Conservation (phyloP, 2,329 filamentous ascomycete genomes). For the Thielaviopsis punctulata region DNA sequence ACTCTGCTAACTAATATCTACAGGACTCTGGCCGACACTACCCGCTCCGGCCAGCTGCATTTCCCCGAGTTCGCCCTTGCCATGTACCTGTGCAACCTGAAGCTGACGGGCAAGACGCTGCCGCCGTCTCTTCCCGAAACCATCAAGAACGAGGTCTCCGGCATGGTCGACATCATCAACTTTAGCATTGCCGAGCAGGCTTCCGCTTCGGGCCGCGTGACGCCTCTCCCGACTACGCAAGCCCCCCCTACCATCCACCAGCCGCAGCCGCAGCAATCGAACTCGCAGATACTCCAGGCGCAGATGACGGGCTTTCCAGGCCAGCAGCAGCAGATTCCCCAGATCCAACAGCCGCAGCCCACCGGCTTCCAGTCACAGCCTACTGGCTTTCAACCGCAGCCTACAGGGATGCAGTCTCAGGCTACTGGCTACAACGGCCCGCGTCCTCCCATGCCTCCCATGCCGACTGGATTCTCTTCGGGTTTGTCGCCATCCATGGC, state of each 20-base stretch:
- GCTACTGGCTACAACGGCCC: slow-evolving; percentile 55
- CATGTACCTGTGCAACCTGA: slow-evolving; percentile 97
- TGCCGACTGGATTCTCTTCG: slow-evolving; percentile 46
- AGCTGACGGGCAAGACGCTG: slow-evolving; percentile 69
- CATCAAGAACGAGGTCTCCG: slow-evolving; percentile 91
- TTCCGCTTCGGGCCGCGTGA: slow-evolving; percentile 27
- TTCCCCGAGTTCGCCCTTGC: slow-evolving; percentile 95
- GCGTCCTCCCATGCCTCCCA: slow-evolving; percentile 75
- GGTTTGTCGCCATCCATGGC: slow-evolving; percentile 44
- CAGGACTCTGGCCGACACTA: slow-evolving; percentile 86
- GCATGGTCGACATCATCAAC: slow-evolving; percentile 98
- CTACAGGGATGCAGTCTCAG: slow-evolving; percentile 44
- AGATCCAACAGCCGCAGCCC: slow-evolving; percentile 6
- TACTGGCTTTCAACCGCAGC: slow-evolving; percentile 28
- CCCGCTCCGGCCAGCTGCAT: slow-evolving; percentile 84
- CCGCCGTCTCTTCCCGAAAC: slow-evolving; percentile 62
- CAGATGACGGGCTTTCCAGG: slow-evolving; percentile 54
- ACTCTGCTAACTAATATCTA: slow-evolving; percentile 3
- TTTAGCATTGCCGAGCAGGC: slow-evolving; percentile 73
- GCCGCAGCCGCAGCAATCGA: slow-evolving; percentile 59
- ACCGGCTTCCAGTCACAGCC: slow-evolving; percentile 27
- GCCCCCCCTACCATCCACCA: slow-evolving; percentile 43
- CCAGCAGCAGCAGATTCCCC: slow-evolving; percentile 22
- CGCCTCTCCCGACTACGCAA: slow-evolving; percentile 29
- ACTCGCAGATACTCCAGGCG: slow-evolving; percentile 42